Evolutionary conservation across 2,329 filamentous ascomycete species (phyloP), one percentile per base, ranked within the genome.

Genomic region (Curvularia spicifera): DNA sequence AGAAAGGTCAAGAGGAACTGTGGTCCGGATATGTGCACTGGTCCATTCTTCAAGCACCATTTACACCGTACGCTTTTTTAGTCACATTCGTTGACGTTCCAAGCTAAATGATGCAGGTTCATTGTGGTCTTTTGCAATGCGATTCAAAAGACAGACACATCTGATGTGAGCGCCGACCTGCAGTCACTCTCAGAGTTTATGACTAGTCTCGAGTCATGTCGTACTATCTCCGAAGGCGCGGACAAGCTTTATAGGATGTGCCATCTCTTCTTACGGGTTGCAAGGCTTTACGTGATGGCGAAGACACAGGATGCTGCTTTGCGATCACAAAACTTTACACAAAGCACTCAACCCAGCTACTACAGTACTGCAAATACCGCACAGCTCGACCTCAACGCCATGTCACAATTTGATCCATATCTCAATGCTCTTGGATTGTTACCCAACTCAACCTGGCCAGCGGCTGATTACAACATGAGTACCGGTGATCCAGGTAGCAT

Each of bases 351-450:
- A 18, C 49, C 60, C 18, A 51, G 53, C 9, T 68, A 60, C 46
- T 68, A 66, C 28, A 64, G 58, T 1, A 52, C 64, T 5, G 26
- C 60, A 6, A 57, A 63, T 35, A 52, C 56, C 28, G 56, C 56
- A 3, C 61, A 63, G 18, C 53, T 71, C 10, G 68, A 73, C 42
- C 42, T 66, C 39, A 71, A 58, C 44, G 58, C 67, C 15, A 74
- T 74, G 66, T 67, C 69, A 7, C 70, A 75, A n/a, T 88, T 90
- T 59, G 86, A 89, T 63, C 83, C 85, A 56, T 90, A 89, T 65
- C 79, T 90, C 1, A 85, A 80, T 65, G 86, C 87, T 22, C 79
- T 90, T 15, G 87, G 87, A 0, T 81, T 89, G 57, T 85, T 87
- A 61, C 83, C 83, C 0, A 75, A 73, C 37, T 56, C 65, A 2